A percentile compares a stretch with the other conserved stretches of the same genome.
Conservation (phyloP, 2,329 filamentous ascomycete species). For the Coniella vitis region DNA sequence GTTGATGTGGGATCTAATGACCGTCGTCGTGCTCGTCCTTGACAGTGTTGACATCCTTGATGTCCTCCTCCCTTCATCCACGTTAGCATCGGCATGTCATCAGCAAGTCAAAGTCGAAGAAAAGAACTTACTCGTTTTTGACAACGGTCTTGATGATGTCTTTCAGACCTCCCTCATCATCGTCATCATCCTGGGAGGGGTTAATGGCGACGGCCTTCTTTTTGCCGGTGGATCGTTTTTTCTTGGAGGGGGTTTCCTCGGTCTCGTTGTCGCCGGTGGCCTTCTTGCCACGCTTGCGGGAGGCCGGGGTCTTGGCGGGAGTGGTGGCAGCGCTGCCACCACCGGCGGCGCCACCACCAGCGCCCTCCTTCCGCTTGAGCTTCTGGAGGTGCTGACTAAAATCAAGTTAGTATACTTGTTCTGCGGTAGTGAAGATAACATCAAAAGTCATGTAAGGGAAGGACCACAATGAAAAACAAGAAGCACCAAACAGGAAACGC, state of each 20-base stretch:
- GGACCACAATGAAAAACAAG: too few species aligned
- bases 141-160: neutral
- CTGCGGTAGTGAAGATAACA: too few species aligned
- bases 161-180: too few species aligned
- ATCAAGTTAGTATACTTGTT: slow-evolving; percentile 2
- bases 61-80: too few species aligned
- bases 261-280: neutral
- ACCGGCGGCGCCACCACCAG: slow-evolving; percentile 33
- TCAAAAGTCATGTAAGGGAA: too few species aligned
- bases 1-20: neutral
- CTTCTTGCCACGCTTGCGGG: slow-evolving; percentile 16
- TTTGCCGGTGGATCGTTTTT: neutral
- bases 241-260: neutral
- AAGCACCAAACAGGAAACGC: too few species aligned
- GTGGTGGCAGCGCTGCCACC: slow-evolving; percentile 13
- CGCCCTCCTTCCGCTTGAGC: slow-evolving; percentile 27
- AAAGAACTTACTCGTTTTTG: slow-evolving; percentile 3
- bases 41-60: neutral
- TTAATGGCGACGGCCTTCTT: neutral
- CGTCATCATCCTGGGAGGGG: neutral
- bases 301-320: slow-evolving; percentile 12
- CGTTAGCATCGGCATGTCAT: neutral
- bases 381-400: slow-evolving; percentile 30
- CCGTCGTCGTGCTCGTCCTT: slow-evolving; percentile 12
- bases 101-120: too few species aligned